phyloP scores from a whole-genome alignment of 2,329 filamentous ascomycete species.

The Fusarium pseudonygamai region DNA sequence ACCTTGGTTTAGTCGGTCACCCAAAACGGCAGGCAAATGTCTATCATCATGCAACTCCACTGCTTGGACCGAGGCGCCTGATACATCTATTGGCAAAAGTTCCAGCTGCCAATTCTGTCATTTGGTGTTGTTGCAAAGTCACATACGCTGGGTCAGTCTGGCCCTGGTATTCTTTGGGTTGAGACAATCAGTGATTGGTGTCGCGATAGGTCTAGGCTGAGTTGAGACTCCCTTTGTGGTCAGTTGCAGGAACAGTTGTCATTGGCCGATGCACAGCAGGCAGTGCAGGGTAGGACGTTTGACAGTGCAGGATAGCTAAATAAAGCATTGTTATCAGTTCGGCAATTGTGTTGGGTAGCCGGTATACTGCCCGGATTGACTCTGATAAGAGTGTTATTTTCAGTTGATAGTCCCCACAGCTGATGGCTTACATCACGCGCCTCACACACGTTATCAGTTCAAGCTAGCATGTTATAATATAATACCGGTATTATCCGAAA shows the following conservation, averaged over 20 bases:
- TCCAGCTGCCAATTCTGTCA: neutral
- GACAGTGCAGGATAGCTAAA: too few species aligned
- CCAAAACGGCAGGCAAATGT: neutral
- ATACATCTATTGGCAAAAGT: neutral
- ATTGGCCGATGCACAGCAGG: too few species aligned
- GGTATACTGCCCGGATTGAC: too few species aligned
- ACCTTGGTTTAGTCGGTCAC: neutral
- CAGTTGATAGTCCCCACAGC: too few species aligned
- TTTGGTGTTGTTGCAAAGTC: too few species aligned
- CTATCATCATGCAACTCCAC: neutral
- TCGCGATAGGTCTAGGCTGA: neutral
- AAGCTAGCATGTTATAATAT: neutral
- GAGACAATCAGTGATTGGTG: neutral
- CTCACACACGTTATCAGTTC: too few species aligned
- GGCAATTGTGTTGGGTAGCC: too few species aligned
- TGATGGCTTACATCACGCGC: too few species aligned
- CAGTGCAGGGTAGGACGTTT: too few species aligned
- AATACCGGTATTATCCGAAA: fast-evolving
- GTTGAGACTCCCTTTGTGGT: neutral
- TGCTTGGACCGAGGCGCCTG: neutral
- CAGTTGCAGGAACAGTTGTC: too few species aligned
- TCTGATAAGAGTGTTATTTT: too few species aligned
- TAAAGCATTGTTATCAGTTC: too few species aligned
- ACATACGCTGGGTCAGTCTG: neutral
- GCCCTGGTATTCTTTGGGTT: neutral